Percentiles rank a stretch among this genome's conserved stretches.
Evolutionary conservation across 1,139 yeast species (phyloP).

Genomic region (Oligophagozyma castellii): DNA sequence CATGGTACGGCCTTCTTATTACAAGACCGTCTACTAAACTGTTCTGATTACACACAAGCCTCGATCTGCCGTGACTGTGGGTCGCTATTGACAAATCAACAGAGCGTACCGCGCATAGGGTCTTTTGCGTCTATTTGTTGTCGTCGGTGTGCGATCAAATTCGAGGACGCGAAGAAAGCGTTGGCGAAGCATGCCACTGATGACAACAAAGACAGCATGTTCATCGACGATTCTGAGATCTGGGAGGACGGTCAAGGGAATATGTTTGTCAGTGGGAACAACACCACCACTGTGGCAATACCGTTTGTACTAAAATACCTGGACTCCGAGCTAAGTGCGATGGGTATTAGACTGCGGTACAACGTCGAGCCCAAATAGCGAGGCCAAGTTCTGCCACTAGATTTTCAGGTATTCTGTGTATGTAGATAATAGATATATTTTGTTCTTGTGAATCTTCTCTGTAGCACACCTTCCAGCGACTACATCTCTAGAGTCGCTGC

Average conservation of each 20-base stretch:
- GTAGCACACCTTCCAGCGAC: too few relatives aligned
- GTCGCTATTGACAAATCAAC: constrained; percentile 75
- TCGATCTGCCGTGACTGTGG: constrained; percentile 90
- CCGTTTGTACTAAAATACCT: constrained; percentile 93
- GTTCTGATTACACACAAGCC: constrained; percentile 91
- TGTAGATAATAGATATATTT: too few relatives aligned
- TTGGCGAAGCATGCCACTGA: constrained; percentile 26
- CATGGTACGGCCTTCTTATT: constrained; percentile 96
- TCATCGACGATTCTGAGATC: constrained; percentile 57
- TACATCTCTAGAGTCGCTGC: too few relatives aligned
- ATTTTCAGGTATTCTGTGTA: too few relatives aligned
- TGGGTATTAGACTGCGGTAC: constrained; percentile 92
- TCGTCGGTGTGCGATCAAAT: constrained; percentile 74
- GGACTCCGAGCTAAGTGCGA: constrained; percentile 91
- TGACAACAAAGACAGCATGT: constrained; percentile 23
- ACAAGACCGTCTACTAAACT: constrained; percentile 89
- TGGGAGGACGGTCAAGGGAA: constrained; percentile 98
- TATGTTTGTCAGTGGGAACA: constrained; percentile 80
- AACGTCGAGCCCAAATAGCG: too few relatives aligned
- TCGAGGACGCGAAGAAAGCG: constrained; percentile 32
- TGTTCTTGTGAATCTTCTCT: too few relatives aligned
- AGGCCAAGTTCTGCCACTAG: too few relatives aligned
- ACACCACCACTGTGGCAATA: constrained; percentile 88
- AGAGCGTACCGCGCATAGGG: constrained; percentile 85
- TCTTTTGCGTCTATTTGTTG: constrained; percentile 67